Evolutionary conservation across 805 yeast genomes (phyloP).

Genomic region (Metschnikowia sp.): DNA sequence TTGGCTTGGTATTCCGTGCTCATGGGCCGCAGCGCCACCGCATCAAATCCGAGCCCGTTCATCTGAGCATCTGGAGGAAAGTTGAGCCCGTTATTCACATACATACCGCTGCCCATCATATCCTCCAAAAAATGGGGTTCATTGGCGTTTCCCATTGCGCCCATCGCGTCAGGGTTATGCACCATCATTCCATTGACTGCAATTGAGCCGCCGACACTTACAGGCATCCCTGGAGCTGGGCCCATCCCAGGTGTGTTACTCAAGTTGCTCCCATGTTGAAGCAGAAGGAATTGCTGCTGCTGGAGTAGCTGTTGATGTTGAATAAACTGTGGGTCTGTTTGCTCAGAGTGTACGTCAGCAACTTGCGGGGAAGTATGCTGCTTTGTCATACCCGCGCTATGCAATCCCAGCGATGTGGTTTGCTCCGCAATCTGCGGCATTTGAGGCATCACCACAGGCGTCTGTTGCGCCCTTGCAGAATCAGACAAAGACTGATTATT

Average conservation of each 20-base stretch:
- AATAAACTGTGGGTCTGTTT: neutral
- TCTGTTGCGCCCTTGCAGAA: neutral
- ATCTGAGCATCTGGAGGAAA: slow-evolving; percentile 1
- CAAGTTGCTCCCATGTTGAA: neutral
- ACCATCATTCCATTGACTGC: neutral
- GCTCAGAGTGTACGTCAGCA: no score
- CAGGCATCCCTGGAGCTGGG: no score
- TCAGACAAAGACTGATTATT: neutral
- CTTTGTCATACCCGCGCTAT: slow-evolving; percentile 1
- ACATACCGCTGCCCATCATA: slow-evolving; percentile 1
- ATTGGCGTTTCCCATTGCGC: slow-evolving; percentile 1
- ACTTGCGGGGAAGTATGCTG: no score
- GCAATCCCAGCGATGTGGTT: neutral
- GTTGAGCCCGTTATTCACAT: slow-evolving; percentile 1
- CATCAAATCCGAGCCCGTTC: slow-evolving; percentile 5
- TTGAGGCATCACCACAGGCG: neutral
- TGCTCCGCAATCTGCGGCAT: slow-evolving; percentile 2
- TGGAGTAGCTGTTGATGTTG: slow-evolving; percentile 7
- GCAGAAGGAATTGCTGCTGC: slow-evolving; percentile 5
- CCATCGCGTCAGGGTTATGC: slow-evolving; percentile 1
- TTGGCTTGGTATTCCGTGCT: neutral
- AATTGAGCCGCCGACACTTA: neutral
- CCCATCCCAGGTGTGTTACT: no score
- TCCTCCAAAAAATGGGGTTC: slow-evolving; percentile 5
- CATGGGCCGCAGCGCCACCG: slow-evolving; percentile 1